Conservation (phyloP, 352 stramenopile genomes). For the Phytophthora rubi region DNA sequence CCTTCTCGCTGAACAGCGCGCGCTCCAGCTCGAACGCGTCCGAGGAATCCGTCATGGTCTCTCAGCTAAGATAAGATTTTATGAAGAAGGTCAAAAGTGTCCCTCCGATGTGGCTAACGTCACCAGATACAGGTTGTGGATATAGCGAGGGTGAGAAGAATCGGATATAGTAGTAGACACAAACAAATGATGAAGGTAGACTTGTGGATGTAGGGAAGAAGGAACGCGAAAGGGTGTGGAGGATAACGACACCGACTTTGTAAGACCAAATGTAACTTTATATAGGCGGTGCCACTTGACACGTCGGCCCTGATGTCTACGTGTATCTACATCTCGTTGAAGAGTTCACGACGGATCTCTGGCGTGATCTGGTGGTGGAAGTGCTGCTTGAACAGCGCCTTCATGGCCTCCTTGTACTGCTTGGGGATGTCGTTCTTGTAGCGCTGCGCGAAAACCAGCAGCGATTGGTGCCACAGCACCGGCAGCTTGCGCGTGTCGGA, state of each 20-base stretch:
- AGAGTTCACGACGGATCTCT: slow-evolving; percentile 98
- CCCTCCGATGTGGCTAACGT: slow-evolving; percentile 4
- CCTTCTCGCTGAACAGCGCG: slow-evolving; percentile 73
- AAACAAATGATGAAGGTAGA: background rate
- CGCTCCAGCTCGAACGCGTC: slow-evolving; percentile 68
- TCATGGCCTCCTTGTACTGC: slow-evolving; percentile 95
- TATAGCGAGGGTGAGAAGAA: background rate
- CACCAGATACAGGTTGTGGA: slow-evolving; percentile 2
- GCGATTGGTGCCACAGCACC: slow-evolving; percentile 99
- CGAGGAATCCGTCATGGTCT: slow-evolving; percentile 19
- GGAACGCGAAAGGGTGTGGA: background rate
- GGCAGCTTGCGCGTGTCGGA: slow-evolving; percentile 89
- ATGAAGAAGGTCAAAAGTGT: background rate
- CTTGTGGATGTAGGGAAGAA: background rate
- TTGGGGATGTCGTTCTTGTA: slow-evolving; percentile 99
- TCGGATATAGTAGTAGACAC: background rate
- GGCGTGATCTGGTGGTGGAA: slow-evolving; percentile 98
- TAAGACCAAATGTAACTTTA: slow-evolving; percentile 37
- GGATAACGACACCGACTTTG: slow-evolving; percentile 1
- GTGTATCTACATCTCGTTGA: slow-evolving; percentile 59
- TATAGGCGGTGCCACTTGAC: slow-evolving; percentile 12
- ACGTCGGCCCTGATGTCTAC: background rate
- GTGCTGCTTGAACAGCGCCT: slow-evolving; percentile 90
- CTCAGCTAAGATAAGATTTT: slow-evolving; percentile 11
- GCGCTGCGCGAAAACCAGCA: slow-evolving; percentile 97